Base-by-base conservation (phyloP, 768 basidiomycete genomes). In the Termitomyces sp. region DNA sequence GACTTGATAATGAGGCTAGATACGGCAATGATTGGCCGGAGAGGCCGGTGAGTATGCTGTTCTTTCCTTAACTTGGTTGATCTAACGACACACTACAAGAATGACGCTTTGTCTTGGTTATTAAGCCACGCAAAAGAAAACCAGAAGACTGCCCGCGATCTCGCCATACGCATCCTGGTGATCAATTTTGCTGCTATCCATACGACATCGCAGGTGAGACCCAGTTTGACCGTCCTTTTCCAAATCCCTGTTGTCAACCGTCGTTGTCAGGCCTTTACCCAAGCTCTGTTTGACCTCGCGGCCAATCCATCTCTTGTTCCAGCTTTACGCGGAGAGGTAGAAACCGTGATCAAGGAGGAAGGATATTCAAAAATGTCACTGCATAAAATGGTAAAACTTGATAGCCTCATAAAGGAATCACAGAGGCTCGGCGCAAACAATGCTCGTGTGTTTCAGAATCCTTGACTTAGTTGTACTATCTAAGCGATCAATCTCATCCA, bases 321-420 rank as follows among this genome's bases (percentile, higher is more conserved):
- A 12, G 65, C 65, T 7, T 51, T 82, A 7, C 71, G 80, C 0
- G 72, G 76, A 59, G 80, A 83, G 61, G 68, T 79, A 3, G 56
- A 57, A 14, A 55, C 59, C 1, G 69, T 75, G 1, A 52, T 77
- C 19, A 47, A 55, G 4, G 63, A 70, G 10, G 70, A 77, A 41
- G 77, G 72, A 19, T 78, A 75, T 69, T 63, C 66, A 0, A 73
- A 73, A 50, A 61, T 65, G 9, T 63, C 69, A 0, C 56, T 79
- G n/a, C 63, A 64, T 6, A 73, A 74, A 47, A 71, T 80, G 70
- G 65, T 70, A 55, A 73, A 74, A 57, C 49, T 79, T 16, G 78
- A 79, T 54, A 80, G 78, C 55, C 78, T 79, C 59, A 55, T 79
- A 19, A 71, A 73, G 34, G 79, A 79, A 54, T 73, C 71, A 1